Base-by-base conservation (phyloP, 805 yeast species). In the Wickerhamiella sorbophila region DNA sequence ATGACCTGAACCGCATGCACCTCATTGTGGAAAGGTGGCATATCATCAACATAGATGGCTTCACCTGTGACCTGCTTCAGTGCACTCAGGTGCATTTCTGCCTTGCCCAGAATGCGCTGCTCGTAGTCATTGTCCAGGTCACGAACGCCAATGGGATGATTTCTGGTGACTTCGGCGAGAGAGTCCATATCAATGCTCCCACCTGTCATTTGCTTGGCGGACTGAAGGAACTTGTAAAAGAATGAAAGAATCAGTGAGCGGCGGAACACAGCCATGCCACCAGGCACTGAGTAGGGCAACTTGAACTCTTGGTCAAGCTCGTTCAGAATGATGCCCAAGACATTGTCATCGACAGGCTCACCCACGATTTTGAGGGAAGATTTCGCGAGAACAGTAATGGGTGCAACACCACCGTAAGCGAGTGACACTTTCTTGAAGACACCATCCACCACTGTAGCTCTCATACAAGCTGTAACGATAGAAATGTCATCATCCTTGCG, bases 401-500 rank as follows among this genome's bases (percentile, higher is more conserved):
- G 67, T 4, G 71, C 73, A 56, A 68, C 69, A 35, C 73, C 73
- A 22, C 73, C 73, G 43, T 63, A 68, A 2, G 62, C 66, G 15
- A 68, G 48, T 0, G 66, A 52, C 1, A 65, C 58, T 31, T 59
- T 52, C 19, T 40, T 47, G 3, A 41, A 44, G 1, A 31, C 31
- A 19, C 40, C 38, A 26, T 44, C 44, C 19, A 45, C 55, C 14
- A 53, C 40, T 14, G 38, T 44, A 4, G 51, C 48, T 36, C 66
- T 49, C 44, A 67, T 44, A 43, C 69, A 65, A 0, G 67, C 59
- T 15, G 72, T 66, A 9, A 68, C 73, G 44, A 68, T 67, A 12
- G 73, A 67, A 38, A 68, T 68, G 53, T 68, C 73, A 44, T 68
- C 73, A 50, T 68, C 72, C 47, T 67, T 67, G 41, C 73, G 56